phyloP scores from a whole-genome alignment of 2,329 filamentous ascomycete species.

The Penicillium sp. region DNA sequence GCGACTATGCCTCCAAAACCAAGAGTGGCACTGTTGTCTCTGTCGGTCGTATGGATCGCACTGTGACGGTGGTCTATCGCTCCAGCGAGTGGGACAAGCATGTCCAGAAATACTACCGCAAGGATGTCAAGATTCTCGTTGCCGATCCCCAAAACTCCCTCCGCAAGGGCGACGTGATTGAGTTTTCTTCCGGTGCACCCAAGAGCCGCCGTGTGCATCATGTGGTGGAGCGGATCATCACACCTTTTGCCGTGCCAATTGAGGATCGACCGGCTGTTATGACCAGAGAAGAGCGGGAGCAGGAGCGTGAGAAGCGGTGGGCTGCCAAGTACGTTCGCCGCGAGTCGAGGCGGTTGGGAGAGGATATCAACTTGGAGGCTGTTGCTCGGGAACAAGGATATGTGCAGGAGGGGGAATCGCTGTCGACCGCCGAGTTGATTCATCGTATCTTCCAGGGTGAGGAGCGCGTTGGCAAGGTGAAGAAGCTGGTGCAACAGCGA shows the following conservation, averaged over 20 bases:
- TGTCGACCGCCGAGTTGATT: slow-evolving; percentile 24
- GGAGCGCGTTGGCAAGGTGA: slow-evolving; percentile 20
- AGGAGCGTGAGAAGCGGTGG: slow-evolving; percentile 25
- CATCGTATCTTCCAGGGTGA: slow-evolving; percentile 15
- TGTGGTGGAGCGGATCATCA: slow-evolving; percentile 40
- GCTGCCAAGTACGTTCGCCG: slow-evolving; percentile 28
- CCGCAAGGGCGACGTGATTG: slow-evolving; percentile 40
- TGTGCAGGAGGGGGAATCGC: slow-evolving; percentile 8
- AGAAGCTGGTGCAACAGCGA: slow-evolving; percentile 24
- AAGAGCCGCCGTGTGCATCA: slow-evolving; percentile 36
- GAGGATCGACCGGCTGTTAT: slow-evolving; percentile 33
- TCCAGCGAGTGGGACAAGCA: slow-evolving; percentile 32
- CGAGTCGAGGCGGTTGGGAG: slow-evolving; percentile 22
- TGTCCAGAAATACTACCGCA: slow-evolving; percentile 35
- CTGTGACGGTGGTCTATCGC: slow-evolving; percentile 34
- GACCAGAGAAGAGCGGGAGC: slow-evolving; percentile 32
- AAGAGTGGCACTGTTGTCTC: slow-evolving; percentile 38
- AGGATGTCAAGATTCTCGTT: slow-evolving; percentile 31
- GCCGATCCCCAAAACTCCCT: slow-evolving; percentile 38
- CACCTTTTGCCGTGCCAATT: slow-evolving; percentile 35
- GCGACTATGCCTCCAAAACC: slow-evolving; percentile 31
- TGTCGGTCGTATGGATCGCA: slow-evolving; percentile 38
- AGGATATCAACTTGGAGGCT: slow-evolving; percentile 12
- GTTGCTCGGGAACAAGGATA: slow-evolving; percentile 23
- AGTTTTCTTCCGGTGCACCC: slow-evolving; percentile 38